Evolutionary conservation across 139 green algal genomes (phyloP).

Genomic region (Chlorella sp.): DNA sequence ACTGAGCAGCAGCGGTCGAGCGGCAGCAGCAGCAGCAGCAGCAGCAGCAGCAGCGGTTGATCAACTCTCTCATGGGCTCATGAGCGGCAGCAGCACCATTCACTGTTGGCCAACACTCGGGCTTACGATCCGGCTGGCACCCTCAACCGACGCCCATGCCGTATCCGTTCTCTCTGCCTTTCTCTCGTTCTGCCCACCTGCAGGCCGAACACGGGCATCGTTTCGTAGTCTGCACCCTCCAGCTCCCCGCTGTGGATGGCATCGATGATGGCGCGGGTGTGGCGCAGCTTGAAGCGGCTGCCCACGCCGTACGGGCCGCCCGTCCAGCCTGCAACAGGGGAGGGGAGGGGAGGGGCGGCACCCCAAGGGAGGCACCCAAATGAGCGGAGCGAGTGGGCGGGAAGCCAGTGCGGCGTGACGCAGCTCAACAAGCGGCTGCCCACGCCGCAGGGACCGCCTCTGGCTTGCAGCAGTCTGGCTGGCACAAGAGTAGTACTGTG

Average conservation of each 20-base stretch:
- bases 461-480: too few species aligned
- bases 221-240: constrained; percentile 55
- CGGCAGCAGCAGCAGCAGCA: too few species aligned
- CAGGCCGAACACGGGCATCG: constrained; percentile 88
- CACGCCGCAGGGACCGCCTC: constrained; percentile 79
- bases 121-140: too few species aligned
- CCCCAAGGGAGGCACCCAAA: too few species aligned
- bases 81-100: too few species aligned
- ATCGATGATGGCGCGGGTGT: constrained; percentile 96
- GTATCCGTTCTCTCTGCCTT: not conserved
- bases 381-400: too few species aligned
- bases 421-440: constrained; percentile 91
- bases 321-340: constrained; percentile 52
- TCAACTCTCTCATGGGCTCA: too few species aligned
- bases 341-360: too few species aligned
- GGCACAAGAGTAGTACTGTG: too few species aligned
- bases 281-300: constrained; percentile 88
- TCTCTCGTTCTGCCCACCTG: constrained; percentile 48
- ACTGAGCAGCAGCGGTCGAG: not conserved
- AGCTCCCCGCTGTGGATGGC: constrained; percentile 95
- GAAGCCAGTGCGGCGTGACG: constrained; percentile 69
- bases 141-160: too few species aligned
- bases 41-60: too few species aligned
- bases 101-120: too few species aligned
- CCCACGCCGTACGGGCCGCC: constrained; percentile 85